Evolutionary conservation across 1,139 yeast species (phyloP).

Genomic region (Saccharomyces hybrid): DNA sequence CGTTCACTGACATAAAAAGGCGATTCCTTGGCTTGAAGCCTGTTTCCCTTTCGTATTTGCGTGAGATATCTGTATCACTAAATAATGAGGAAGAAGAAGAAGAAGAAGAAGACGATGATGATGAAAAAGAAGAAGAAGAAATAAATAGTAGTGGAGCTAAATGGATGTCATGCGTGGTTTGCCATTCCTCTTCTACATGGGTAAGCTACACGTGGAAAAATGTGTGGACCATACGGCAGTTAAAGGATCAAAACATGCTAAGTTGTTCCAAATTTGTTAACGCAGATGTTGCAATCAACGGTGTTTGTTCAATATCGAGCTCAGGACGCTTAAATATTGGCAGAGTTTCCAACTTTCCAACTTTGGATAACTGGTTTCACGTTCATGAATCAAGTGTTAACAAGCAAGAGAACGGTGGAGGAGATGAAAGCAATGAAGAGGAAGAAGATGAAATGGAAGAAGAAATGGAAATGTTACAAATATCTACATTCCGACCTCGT

Average conservation of each 20-base stretch:
- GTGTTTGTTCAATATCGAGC: conserved; percentile 24
- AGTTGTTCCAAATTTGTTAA: conserved; percentile 19
- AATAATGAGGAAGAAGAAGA: conserved; percentile 30
- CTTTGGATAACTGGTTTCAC: conserved; percentile 21
- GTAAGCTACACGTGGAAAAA: conserved; percentile 20
- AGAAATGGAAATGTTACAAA: background rate
- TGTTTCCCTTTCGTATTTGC: conserved; percentile 41
- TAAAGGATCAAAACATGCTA: conserved; percentile 9
- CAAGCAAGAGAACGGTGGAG: conserved; percentile 11
- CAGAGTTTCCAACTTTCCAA: conserved; percentile 17
- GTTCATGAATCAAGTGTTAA: conserved; percentile 4
- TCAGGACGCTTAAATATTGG: conserved; percentile 28
- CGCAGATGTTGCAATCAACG: conserved; percentile 20
- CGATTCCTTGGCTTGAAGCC: conserved; percentile 68
- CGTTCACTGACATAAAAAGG: conserved; percentile 58
- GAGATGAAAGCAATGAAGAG: conserved; percentile 12
- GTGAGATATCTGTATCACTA: conserved; percentile 9
- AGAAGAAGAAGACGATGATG: conserved; percentile 14
- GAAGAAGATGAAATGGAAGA: conserved; percentile 13
- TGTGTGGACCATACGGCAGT: conserved; percentile 20
- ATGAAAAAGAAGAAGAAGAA: conserved; percentile 5
- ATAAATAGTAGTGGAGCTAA: conserved; percentile 6
- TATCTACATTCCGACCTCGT: background rate
- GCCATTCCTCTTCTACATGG: conserved; percentile 26
- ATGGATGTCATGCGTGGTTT: conserved; percentile 14